Evolutionary conservation across 2,329 filamentous ascomycete species (phyloP).

Genomic region (Clonostachys chloroleuca): DNA sequence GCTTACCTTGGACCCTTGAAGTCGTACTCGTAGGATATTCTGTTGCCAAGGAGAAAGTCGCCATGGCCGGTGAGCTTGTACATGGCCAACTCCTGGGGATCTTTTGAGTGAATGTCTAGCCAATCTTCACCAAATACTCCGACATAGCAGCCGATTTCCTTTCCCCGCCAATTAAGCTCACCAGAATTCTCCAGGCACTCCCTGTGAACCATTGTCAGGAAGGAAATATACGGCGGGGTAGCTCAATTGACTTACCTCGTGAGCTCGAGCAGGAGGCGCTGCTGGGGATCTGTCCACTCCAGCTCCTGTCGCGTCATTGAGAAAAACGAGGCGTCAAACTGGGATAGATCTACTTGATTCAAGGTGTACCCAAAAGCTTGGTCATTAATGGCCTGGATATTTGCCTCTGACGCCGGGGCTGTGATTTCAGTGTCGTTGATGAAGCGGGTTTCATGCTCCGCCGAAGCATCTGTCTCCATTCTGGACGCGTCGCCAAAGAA

Average conservation of each 20-base stretch:
- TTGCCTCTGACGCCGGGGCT: too few species aligned
- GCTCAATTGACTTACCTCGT: too few species aligned
- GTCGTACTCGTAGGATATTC: not conserved
- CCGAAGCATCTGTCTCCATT: too few species aligned
- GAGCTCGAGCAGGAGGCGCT: not conserved
- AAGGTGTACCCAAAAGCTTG: slow-evolving; percentile 16
- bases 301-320: slow-evolving; percentile 17
- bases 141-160: slow-evolving; percentile 22
- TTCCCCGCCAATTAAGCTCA: slow-evolving; percentile 12
- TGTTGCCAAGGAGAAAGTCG: not conserved
- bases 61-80: slow-evolving; percentile 8
- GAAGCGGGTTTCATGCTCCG: too few species aligned
- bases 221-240: too few species aligned
- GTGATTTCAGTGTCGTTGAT: too few species aligned
- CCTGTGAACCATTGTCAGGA: slow-evolving; percentile 15
- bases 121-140: slow-evolving; percentile 26
- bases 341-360: slow-evolving; percentile 21
- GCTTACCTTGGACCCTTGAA: not conserved
- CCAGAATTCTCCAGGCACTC: slow-evolving; percentile 27
- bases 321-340: slow-evolving; percentile 29
- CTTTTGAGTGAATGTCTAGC: slow-evolving; percentile 13
- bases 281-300: not conserved
- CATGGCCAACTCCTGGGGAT: slow-evolving; percentile 8
- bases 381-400: slow-evolving; percentile 4
- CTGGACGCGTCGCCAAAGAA: too few species aligned